Base-by-base conservation (phyloP, 495 filamentous ascomycete species). In the Saxophila tyrrhenica region DNA sequence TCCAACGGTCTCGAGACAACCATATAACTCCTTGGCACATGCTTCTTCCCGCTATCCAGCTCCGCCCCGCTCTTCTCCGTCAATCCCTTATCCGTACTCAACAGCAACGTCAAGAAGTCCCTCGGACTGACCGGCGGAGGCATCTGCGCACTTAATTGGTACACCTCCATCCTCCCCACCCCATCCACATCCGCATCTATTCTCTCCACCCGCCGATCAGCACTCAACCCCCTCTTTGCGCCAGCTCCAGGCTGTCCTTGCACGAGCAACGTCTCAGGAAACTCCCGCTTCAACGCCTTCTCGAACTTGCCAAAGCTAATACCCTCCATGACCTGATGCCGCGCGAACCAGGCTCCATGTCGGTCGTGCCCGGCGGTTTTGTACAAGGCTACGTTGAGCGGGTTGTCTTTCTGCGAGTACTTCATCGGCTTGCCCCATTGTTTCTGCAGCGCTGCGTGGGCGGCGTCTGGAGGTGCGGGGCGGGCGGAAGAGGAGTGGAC, bases 391-490 rank as follows among this genome's bases (percentile, higher is more conserved):
- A 96, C 78, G 0, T 76, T 81, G 11, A 88, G 70, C 5, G 87
- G 88, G 60, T 92, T 94, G 7, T 91, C 84, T 56, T 76, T 81
- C 0, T 74, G 61, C 25, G 68, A 74, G 48, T 89, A 61, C 65
- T 89, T 94, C 58, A 88, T 68, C 10, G 86, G 84, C 61, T 92
- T 95, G 45, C 81, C 78, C 91, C 91, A 97, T 73, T 86, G 77
- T 51, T 85, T 83, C 48, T 82, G 83, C 9, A 95, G 64, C n/a
- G 69, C 58, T 17, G 67, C 68, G 19, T 75, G 65, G 16, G 73
- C 65, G 2, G 72, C 62, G 24, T 74, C 66, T n/a, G 75, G 66
- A 3, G 78, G 71, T 13, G 67, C 67, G 9, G 78, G 69, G 43
- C 80, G 74, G 13, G 72, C 75, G 25, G 73, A 56, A 16, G 82